Evolutionary conservation across 1,139 yeast species (phyloP).

Genomic region (Yamadazyma diddensiae): DNA sequence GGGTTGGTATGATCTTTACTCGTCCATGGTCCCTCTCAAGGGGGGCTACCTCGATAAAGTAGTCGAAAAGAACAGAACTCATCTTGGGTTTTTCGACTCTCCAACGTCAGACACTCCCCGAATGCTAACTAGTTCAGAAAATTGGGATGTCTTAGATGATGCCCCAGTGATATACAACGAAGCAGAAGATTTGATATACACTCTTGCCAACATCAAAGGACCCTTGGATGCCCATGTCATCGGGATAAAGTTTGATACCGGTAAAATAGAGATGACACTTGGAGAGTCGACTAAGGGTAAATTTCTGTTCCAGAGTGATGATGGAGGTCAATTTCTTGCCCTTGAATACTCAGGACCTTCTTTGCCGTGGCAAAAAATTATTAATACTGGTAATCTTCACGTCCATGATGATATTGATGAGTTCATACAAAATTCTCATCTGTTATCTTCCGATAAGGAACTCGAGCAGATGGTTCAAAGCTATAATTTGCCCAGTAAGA

Average conservation of each 20-base stretch:
- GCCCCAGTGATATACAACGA: conserved; percentile 55
- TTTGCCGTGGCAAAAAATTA: conserved; percentile 60
- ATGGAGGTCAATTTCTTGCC: conserved; percentile 52
- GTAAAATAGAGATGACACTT: conserved; percentile 19
- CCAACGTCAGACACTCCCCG: conserved; percentile 35
- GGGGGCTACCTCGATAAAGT: conserved; percentile 74
- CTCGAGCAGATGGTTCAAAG: conserved; percentile 12
- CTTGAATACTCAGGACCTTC: conserved; percentile 62
- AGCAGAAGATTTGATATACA: conserved; percentile 54
- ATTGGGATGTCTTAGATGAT: conserved; percentile 67
- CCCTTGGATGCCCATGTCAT: conserved; percentile 31
- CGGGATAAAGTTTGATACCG: conserved; percentile 21
- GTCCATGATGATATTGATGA: conserved; percentile 14
- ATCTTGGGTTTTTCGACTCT: conserved; percentile 63
- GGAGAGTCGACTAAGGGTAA: conserved; percentile 24
- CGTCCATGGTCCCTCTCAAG: conserved; percentile 33
- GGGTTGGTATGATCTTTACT: conserved; percentile 55
- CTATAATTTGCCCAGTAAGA: conserved; percentile 56
- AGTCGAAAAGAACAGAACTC: conserved; percentile 60
- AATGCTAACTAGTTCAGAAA: conserved; percentile 51
- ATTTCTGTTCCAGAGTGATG: conserved; percentile 45
- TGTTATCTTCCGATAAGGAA: conserved; percentile 8
- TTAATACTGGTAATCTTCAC: conserved; percentile 41
- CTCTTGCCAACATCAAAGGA: conserved; percentile 51
- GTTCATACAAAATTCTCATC: conserved; percentile 7